These are phyloP conservation scores for Linum tenue DNA, from an alignment of 345 rosid genomes.

Conservation along the genomic window DNA sequence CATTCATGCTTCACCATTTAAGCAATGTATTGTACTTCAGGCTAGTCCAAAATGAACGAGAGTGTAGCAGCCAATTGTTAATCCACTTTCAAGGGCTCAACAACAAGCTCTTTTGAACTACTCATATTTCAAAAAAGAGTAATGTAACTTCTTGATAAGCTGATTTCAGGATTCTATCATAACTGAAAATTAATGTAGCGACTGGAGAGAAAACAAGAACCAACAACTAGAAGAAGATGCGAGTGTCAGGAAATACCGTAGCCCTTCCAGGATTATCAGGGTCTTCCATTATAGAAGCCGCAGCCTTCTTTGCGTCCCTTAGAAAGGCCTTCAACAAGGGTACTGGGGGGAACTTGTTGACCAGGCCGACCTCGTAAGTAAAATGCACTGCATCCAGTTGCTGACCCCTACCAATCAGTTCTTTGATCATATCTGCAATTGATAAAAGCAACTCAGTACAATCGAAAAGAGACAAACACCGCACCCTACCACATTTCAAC, in stretches of 20 bases:
- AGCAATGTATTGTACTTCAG: background rate
- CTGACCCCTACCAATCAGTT: slow-evolving; percentile 79
- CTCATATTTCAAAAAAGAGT: no score
- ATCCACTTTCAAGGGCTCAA: background rate
- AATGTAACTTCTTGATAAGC: background rate
- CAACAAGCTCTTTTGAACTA: background rate
- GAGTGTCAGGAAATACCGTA: slow-evolving; percentile 41
- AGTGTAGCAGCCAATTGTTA: background rate
- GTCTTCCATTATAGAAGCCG: slow-evolving; percentile 71
- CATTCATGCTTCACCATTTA: background rate
- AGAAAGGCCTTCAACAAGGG: slow-evolving; percentile 80
- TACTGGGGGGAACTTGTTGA: slow-evolving; percentile 73
- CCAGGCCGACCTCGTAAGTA: slow-evolving; percentile 85
- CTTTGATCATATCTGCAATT: slow-evolving; percentile 71
- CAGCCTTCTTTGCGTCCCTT: slow-evolving; percentile 86
- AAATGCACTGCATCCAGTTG: slow-evolving; percentile 99
- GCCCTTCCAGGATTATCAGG: slow-evolving; percentile 78
- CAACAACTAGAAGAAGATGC: background rate
- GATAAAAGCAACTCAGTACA: background rate
- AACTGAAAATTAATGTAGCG: background rate
- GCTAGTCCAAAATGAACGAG: background rate
- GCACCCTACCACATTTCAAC: background rate
- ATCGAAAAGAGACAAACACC: background rate
- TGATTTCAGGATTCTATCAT: background rate
- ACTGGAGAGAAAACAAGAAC: background rate